Evolutionary conservation across 495 filamentous ascomycete species (phyloP).

Genomic region (Astrothelium subdiscretum): DNA sequence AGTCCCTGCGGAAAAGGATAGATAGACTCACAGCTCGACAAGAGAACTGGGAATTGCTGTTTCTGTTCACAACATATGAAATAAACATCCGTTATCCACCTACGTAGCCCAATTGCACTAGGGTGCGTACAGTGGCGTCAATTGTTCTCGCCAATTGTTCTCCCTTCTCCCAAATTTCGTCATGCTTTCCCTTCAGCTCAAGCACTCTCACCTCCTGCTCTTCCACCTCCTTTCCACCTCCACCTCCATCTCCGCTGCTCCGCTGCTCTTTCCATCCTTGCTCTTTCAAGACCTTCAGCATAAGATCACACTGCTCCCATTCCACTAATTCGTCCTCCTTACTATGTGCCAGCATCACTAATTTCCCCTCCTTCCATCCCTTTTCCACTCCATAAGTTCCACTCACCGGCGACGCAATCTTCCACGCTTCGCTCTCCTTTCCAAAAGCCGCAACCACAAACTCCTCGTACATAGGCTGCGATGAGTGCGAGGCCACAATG

Average conservation of each 20-base stretch:
- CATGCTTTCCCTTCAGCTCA: conserved; percentile 49
- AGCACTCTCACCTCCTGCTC: conserved; percentile 21
- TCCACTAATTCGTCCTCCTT: conserved; percentile 50
- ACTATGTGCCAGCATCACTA: conserved; percentile 50
- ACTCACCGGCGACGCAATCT: conserved; percentile 38
- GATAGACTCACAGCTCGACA: too few species aligned
- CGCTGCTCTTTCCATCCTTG: conserved; percentile 22
- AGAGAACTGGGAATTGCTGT: too few species aligned
- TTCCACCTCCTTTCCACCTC: conserved; percentile 7
- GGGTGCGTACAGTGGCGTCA: not conserved
- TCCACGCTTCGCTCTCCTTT: conserved; percentile 38
- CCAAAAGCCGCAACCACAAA: conserved; percentile 58
- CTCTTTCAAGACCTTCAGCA: conserved; percentile 30
- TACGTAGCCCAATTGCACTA: not conserved
- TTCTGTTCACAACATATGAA: too few species aligned
- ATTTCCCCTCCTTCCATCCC: conserved; percentile 32
- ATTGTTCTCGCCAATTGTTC: conserved; percentile 35
- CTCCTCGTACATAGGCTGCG: conserved; percentile 39
- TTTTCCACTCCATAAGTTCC: conserved; percentile 27
- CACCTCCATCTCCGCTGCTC: conserved; percentile 18
- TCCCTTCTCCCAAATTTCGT: conserved; percentile 46
- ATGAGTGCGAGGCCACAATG: conserved; percentile 37
- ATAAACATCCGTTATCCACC: too few species aligned
- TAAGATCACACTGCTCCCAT: conserved; percentile 36
- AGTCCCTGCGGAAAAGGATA: too few species aligned